Evolutionary conservation across 2,329 filamentous ascomycete genomes (phyloP), one percentile per base, ranked within the genome.

Genomic region (Truncatella angustata): DNA sequence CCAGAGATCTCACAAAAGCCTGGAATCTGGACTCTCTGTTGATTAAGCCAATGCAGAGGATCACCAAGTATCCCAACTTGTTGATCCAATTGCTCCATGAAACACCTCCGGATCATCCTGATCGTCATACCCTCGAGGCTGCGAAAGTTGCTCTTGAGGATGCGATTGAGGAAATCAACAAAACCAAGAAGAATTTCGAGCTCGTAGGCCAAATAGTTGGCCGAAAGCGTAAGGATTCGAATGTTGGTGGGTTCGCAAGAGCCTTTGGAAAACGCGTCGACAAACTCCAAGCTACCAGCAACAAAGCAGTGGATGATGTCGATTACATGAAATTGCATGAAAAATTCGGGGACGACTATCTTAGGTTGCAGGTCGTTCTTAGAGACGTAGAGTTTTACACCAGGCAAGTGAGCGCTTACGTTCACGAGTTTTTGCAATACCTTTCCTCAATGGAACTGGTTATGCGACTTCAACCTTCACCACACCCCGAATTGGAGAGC

Each of bases 21-120:
- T 99, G 94, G 94, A 90, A 96, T 68, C 72, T 99, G 55, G 92
- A 97, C 68, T 96, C 94, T 0, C 77, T 99, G n/a, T 81, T 99
- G 18, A 93, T 99, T 65, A 99, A 99, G 70, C 94, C 94, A 2
- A 92, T 96, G 68, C 94, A 99, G 71, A 85, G 94, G 44, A 87
- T 97, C 56, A 86, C 93, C 30, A 97, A 97, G 64, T 99, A 97
- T 65, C 91, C 91, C 3, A 85, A 96, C 42, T 77, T 99, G 36
- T 82, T 99, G 40, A 84, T 85, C 30, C 86, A 91, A 52, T 76
- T 99, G 10, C 76, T 95, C 21, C 85, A 91, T 56, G 82, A 87
- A 52, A 97, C 93, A 0, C 87, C 90, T 0, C 71, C 79, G 9
- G 86, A 91, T 56, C 94, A 99, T 65, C 92, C 93, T 0, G 94